phyloP scores from a whole-genome alignment of 106 monocot genomes.

The Hemerocallis citrina region DNA sequence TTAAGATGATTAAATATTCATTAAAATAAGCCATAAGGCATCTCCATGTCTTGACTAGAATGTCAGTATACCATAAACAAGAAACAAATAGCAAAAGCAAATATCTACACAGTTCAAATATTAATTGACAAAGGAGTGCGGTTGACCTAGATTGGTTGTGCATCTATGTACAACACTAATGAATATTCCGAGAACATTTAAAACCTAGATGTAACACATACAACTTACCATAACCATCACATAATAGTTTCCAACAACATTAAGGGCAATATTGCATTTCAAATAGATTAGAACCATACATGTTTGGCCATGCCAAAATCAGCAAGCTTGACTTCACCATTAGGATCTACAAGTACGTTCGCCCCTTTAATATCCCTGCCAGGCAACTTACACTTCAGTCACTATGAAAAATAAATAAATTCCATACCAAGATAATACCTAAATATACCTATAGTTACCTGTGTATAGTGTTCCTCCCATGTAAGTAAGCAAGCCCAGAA shows the following conservation, averaged over 20 bases:
- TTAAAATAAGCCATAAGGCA: too few species aligned
- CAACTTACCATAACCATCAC: neutral
- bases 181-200: neutral
- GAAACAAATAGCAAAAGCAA: too few species aligned
- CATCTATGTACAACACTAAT: neutral
- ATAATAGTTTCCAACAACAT: neutral
- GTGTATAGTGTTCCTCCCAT: slow-evolving; percentile 82
- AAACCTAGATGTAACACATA: neutral
- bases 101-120: too few species aligned
- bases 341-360: slow-evolving; percentile 93
- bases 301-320: slow-evolving; percentile 99
- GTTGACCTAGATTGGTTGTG: too few species aligned
- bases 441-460: slow-evolving; percentile 55
- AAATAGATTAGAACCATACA: slow-evolving; percentile 43
- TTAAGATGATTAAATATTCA: too few species aligned
- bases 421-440: slow-evolving; percentile 68
- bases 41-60: too few species aligned
- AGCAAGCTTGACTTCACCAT: slow-evolving; percentile 90
- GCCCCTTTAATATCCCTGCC: slow-evolving; percentile 98
- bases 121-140: too few species aligned
- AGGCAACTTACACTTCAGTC: slow-evolving; percentile 2
- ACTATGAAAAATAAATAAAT: slow-evolving; percentile 7
- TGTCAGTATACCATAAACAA: too few species aligned
- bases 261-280: neutral
- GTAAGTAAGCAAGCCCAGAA: slow-evolving; percentile 88